Evolutionary conservation across 1,284 basidiomycete genomes (phyloP).

Genomic region (Trametes versicolor): DNA sequence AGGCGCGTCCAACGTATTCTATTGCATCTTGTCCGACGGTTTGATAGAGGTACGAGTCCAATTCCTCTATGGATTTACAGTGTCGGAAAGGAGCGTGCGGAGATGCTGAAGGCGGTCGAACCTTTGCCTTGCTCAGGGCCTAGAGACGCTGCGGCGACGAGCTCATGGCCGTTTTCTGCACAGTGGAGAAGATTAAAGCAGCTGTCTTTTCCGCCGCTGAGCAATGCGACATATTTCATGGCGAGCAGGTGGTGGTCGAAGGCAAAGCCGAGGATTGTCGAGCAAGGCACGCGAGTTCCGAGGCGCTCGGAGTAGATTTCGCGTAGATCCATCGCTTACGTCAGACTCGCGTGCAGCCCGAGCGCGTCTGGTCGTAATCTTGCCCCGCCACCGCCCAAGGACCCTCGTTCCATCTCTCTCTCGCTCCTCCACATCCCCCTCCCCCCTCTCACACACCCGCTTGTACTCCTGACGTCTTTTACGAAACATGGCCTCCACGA

Average conservation of each 20-base stretch:
- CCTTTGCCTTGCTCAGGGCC: conserved; percentile 88
- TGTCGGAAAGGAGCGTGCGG: conserved; percentile 31
- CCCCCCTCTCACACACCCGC: conserved; percentile 23
- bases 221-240: conserved; percentile 95
- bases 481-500: conserved; percentile 61
- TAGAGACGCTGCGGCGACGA: conserved; percentile 91
- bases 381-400: conserved; percentile 33
- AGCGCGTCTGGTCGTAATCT: conserved; percentile 29
- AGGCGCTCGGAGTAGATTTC: conserved; percentile 19
- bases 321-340: conserved; percentile 28
- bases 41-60: conserved; percentile 99
- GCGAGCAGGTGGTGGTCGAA: conserved; percentile 4
- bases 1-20: conserved; percentile 85
- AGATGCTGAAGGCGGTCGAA: conserved; percentile 45
- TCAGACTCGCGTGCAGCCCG: conserved; percentile 33
- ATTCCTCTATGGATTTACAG: conserved; percentile 77
- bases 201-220: conserved; percentile 98
- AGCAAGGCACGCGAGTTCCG: neutral
- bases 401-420: conserved; percentile 33
- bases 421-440: conserved; percentile 26
- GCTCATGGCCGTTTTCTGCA: conserved; percentile 85
- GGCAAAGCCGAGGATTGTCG: neutral
- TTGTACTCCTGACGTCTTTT: conserved; percentile 19
- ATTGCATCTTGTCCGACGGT: conserved; percentile 97
- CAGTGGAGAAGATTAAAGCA: conserved; percentile 97